A percentile compares a stretch with the other conserved stretches of the same genome.
Evolutionary conservation across 2,329 filamentous ascomycete species (phyloP).

Genomic region (Diaporthe citriasiana): DNA sequence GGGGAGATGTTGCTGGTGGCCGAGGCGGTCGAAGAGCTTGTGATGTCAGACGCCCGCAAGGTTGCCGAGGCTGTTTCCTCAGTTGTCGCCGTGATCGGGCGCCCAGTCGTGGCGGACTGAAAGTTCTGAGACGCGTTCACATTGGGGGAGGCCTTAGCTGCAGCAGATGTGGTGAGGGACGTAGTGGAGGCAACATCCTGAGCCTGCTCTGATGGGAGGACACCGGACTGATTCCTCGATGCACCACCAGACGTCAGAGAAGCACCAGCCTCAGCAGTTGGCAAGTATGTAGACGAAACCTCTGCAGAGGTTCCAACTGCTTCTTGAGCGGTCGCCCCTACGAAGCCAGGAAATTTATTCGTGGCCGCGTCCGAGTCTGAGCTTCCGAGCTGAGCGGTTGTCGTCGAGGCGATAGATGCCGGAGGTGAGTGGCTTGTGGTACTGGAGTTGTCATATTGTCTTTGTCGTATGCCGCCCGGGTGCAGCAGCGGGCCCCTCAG

Average conservation of each 20-base stretch:
- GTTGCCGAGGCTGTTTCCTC: not conserved
- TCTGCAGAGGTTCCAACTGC: not conserved
- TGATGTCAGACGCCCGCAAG: constrained; percentile 25
- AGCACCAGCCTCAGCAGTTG: not conserved
- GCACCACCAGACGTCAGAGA: constrained; percentile 12
- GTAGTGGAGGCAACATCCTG: not conserved
- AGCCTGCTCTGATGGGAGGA: not conserved
- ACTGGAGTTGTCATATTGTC: constrained; percentile 37
- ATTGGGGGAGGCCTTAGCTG: constrained; percentile 5
- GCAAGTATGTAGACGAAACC: not conserved
- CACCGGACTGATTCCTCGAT: not conserved
- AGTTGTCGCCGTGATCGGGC: not conserved
- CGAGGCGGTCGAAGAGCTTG: not conserved
- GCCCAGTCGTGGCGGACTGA: not conserved
- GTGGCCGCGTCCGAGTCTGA: not conserved
- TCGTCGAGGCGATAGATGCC: constrained; percentile 6
- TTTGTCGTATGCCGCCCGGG: constrained; percentile 28
- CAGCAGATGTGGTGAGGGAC: not conserved
- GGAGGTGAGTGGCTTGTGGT: not conserved
- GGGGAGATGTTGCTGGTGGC: constrained; percentile 45
- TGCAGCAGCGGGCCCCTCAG: constrained; percentile 33
- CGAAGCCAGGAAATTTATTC: constrained; percentile 1
- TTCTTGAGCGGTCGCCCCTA: not conserved
- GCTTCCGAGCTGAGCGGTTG: not conserved
- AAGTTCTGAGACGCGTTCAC: constrained; percentile 2